Percentiles rank a stretch among this genome's conserved stretches.
These are phyloP conservation scores for Mrakia blollopis DNA, from an alignment of 768 basidiomycete species.

Conservation along the genomic window DNA sequence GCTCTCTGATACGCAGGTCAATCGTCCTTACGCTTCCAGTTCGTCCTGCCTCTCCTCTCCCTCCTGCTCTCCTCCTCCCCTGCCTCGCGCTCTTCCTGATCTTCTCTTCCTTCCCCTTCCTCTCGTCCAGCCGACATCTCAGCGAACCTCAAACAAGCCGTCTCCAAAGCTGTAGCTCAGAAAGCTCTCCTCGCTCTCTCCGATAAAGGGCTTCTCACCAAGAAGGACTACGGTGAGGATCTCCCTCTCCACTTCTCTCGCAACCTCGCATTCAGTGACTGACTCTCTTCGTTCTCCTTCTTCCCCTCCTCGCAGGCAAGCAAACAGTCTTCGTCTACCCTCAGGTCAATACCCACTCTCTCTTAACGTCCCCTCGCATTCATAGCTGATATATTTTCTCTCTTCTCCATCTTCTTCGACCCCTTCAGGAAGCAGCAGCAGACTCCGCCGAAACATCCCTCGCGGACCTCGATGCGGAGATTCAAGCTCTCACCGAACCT, in stretches of 20 bases:
- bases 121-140: constrained; percentile 27
- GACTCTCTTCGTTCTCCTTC: neutral
- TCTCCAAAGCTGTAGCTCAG: constrained; percentile 27
- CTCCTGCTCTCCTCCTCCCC: neutral
- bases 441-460: neutral
- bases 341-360: neutral
- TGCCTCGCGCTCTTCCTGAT: neutral
- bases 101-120: no score
- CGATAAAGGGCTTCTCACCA: constrained; percentile 2
- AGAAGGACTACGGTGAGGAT: constrained; percentile 30
- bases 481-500: neutral
- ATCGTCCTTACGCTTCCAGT: constrained; percentile 30
- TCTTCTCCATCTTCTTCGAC: neutral
- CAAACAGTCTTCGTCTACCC: constrained; percentile 31
- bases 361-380: neutral
- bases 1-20: constrained; percentile 7
- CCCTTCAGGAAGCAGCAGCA: neutral
- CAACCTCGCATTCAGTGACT: neutral
- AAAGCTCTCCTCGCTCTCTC: constrained; percentile 27
- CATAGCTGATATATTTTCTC: neutral
- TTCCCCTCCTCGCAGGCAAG: constrained; percentile 18
- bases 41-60: neutral
- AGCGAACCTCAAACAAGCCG: constrained; percentile 30
- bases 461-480: constrained; percentile 8
- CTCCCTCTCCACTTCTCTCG: no score